Base-by-base conservation (phyloP, 805 yeast species). In the Metschnikowia kunwiensis region DNA sequence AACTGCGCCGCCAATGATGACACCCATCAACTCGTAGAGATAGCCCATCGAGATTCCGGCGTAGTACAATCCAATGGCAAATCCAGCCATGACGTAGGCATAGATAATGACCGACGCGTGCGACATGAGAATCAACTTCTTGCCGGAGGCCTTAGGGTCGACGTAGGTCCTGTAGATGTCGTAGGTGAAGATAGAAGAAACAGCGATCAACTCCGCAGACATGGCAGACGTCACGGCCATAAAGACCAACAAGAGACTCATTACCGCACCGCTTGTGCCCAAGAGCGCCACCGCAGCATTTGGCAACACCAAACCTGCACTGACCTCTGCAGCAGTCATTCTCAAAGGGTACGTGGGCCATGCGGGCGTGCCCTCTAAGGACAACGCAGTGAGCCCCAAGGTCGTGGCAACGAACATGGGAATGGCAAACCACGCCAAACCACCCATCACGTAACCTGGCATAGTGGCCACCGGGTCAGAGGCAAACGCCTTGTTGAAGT, bases 171-270 rank as follows among this genome's bases (percentile, higher is more conserved):
- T 78, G 76, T 82, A 88, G 43, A 88, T 70, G 63, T 88, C 96
- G 51, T 86, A 88, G 28, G 95, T 84, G 68, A 79, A 75, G 42
- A 88, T 77, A 2, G 95, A 82, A 3, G 95, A 83, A 13, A 86
- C 89, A 2, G 96, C 83, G 55, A 88, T 85, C 53, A 88, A 75
- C 61, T 88, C 96, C 24, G 96, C 91, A 21, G 95, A 84, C 75
- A 86, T 78, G 17, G 96, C 95, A 31, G 94, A 83, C 0, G 96
- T 88, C 27, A 84, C 91, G 17, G 96, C 95, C 89, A 86, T 84
- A 61, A 88, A 88, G 8, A 87, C 76, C 69, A 88, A 63, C 22
- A 88, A 58, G 45, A 88, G 70, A 7, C 88, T 74, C 23, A 89
- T 89, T 31, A 78, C 89, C 4, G 94, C 95, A 44, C 96, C 97